Base-by-base conservation (phyloP, 768 basidiomycete genomes). In the Tricholoma furcatifolium region DNA sequence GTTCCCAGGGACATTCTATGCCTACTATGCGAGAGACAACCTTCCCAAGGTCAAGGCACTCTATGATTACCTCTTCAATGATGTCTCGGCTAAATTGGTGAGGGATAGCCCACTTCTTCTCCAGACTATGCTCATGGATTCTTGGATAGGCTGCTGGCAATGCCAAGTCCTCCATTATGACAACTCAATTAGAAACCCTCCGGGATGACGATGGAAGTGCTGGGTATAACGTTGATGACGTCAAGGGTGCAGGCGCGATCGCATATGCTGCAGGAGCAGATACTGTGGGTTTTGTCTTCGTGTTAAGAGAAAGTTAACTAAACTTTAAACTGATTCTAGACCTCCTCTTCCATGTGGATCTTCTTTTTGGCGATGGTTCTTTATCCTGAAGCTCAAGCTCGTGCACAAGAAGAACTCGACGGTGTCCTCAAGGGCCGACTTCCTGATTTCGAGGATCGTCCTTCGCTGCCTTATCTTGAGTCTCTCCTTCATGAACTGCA, bases 1-100 rank as follows among this genome's bases (percentile, higher is more conserved):
- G 62, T 63, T 63, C 44, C 60, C 62, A 11, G 62, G 62, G 2
- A 58, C 60, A 32, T 58, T 51, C 32, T 58, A 58, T 50, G 56
- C 56, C 2, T 45, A 35, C 23, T 27, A 27, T 30, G 62, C 62
- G 12, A 53, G 53, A 40, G 41, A 39, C 34, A 41, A 43, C 35
- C 14, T 40, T 18, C 47, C 39, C 40, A 34, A 39, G 11, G 18
- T 58, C 43, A 24, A 51, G 34, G 48, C 36, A 14, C 31, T 60
- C 11, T 48, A 59, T 43, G 42, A 56, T 18, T 48, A 54, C 27
- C 63, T 62, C 0, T 47, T 46, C 43, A 14, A 50, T 7, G 32
- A 49, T 20, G 54, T 62, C 6, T 45, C 54, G 14, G 27, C 46
- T 18, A 24, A 60, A 39, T 56, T 63, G 55, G 65, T 60, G 14